Evolutionary conservation across 805 yeast genomes (phyloP), one percentile per base, ranked within the genome.

Genomic region (Zygosaccharomyces bailii): DNA sequence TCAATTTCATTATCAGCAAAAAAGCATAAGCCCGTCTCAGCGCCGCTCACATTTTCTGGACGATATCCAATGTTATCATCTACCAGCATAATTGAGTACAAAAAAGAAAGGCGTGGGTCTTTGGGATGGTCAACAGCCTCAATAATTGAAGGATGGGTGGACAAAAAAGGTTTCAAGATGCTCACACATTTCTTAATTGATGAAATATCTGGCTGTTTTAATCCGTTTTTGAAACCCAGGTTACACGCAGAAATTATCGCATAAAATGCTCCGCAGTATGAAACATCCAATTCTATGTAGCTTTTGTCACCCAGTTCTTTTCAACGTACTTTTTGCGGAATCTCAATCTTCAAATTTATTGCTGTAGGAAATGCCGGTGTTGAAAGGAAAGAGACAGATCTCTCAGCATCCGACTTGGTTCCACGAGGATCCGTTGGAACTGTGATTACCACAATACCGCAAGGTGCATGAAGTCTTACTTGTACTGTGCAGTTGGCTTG

Each of bases 1-100:
- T 37, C 41, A 4, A 37, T 9, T 37, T 37, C 41, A 24, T 37
- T 37, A 37, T 37, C 34, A 20, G 41, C 41, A 37, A 37, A 37
- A 14, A 21, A 37, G 8, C 41, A 37, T 10, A 37, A 31, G 7
- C 41, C 41, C 4, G 41, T 25, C 27, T 37, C 41, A 7, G 19
- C 8, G 23, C 41, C 21, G 3, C 16, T 7, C 18, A 18, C 35
- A 5, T 6, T 16, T 9, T 18, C 41, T 21, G 41, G 41, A 24
- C 17, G 33, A 23, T 18, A 37, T 13, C 41, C 41, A 8, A 16
- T 14, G 10, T 10, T 16, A 16, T 10, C 27, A 14, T 37, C 41
- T 4, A 17, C 21, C 10, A 34, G 16, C 38, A 34, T 34, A 9
- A 34, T 19, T 5, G 38, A 34, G 24, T 34, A 34, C 24, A 34